Evolutionary conservation across 371 early-diverging fungal species (phyloP).

Genomic region (Mucor plumbeus): DNA sequence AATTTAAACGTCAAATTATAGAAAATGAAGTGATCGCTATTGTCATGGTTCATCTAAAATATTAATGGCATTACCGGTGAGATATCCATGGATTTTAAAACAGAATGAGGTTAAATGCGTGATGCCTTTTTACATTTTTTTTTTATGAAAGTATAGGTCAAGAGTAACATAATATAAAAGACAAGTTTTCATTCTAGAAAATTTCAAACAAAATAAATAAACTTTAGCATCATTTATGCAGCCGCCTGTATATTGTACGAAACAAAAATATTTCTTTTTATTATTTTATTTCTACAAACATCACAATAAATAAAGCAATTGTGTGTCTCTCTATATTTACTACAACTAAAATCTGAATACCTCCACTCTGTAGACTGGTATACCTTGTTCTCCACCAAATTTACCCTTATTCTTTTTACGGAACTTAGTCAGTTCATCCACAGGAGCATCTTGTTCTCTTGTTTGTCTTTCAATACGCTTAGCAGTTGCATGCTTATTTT

Average conservation of each 20-base stretch:
- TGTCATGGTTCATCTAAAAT: too few relatives aligned
- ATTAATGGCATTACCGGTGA: too few relatives aligned
- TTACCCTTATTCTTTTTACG: conserved; percentile 55
- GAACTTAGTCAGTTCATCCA: conserved; percentile 36
- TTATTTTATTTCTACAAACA: neutral
- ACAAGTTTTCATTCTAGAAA: too few relatives aligned
- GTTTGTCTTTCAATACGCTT: conserved; percentile 20
- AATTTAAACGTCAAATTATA: neutral
- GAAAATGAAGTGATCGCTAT: neutral
- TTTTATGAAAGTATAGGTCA: too few relatives aligned
- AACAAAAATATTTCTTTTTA: neutral
- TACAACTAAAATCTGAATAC: conserved; percentile 55
- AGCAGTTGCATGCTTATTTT: conserved; percentile 35
- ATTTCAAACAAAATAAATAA: neutral
- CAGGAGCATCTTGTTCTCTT: conserved; percentile 32
- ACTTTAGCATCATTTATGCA: too few relatives aligned
- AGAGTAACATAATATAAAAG: too few relatives aligned
- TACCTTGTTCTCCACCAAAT: conserved; percentile 60
- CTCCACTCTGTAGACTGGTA: conserved; percentile 67
- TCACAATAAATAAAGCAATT: neutral
- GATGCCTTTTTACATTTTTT: too few relatives aligned
- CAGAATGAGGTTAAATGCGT: too few relatives aligned
- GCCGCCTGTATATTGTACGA: neutral
- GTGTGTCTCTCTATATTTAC: neutral
- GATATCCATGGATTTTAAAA: too few relatives aligned